phyloP scores from a whole-genome alignment of 768 basidiomycete genomes.

The Phylloporus sp. region DNA sequence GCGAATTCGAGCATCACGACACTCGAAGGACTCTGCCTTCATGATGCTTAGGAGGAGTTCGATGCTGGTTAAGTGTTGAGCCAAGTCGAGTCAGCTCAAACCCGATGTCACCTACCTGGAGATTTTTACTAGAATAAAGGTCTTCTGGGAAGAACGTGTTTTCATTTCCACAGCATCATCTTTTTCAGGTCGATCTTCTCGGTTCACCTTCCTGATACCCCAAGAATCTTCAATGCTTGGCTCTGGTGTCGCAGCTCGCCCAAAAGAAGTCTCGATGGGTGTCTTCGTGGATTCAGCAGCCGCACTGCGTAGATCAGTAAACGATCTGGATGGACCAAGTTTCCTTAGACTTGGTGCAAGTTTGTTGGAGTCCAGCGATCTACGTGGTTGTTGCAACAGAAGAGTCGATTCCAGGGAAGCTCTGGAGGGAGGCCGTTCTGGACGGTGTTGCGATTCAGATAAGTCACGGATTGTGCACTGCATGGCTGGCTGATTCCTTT shows the following conservation, averaged over 20 bases:
- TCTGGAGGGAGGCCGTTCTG: constrained; percentile 27
- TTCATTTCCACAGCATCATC: constrained; percentile 81
- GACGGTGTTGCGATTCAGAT: constrained; percentile 19
- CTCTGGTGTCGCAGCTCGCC: constrained; percentile 14
- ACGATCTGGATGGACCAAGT: constrained; percentile 62
- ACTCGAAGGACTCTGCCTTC: constrained; percentile 83
- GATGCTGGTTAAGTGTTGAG: constrained; percentile 41
- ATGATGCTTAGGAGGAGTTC: constrained; percentile 73
- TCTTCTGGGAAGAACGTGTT: constrained; percentile 75
- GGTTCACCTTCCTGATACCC: constrained; percentile 14
- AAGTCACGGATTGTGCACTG: neutral
- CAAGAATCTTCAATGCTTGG: constrained; percentile 20
- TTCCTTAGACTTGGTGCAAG: constrained; percentile 45
- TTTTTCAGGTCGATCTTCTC: constrained; percentile 22
- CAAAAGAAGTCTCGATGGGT: constrained; percentile 7
- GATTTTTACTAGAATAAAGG: constrained; percentile 75
- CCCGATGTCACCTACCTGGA: constrained; percentile 46
- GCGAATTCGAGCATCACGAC: constrained; percentile 71
- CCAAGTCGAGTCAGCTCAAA: constrained; percentile 7
- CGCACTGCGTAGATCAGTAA: constrained; percentile 59
- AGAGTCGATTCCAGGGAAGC: constrained; percentile 53
- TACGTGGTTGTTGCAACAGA: constrained; percentile 29
- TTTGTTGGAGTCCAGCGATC: constrained; percentile 31
- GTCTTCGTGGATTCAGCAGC: constrained; percentile 34
- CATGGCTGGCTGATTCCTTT: constrained; percentile 14